A percentile compares a stretch with the other conserved stretches of the same genome.
Evolutionary conservation across 1,284 basidiomycete species (phyloP).

Genomic region (Vanrija pseudolonga): DNA sequence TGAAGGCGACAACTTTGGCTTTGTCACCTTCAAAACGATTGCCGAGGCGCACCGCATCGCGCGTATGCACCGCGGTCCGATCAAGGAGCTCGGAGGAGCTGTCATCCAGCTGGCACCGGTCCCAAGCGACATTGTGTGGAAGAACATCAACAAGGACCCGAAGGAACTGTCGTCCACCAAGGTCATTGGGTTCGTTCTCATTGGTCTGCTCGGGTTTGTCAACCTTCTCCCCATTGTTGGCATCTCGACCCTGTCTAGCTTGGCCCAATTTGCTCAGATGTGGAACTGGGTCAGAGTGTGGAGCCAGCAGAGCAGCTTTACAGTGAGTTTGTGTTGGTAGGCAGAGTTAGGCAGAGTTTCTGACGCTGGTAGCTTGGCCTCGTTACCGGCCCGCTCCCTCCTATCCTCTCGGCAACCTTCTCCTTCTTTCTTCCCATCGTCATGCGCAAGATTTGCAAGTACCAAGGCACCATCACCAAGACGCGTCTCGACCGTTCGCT

Average conservation of each 20-base stretch:
- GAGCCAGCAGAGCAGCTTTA: conserved; percentile 34
- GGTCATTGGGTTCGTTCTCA: conserved; percentile 68
- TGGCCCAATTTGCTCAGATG: conserved; percentile 48
- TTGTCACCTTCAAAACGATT: conserved; percentile 88
- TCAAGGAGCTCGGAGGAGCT: conserved; percentile 47
- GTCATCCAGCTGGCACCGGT: conserved; percentile 39
- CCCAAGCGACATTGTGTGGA: conserved; percentile 63
- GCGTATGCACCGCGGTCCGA: conserved; percentile 38
- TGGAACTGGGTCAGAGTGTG: neutral
- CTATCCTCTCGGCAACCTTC: conserved; percentile 79
- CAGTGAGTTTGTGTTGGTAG: conserved; percentile 20
- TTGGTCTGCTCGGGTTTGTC: conserved; percentile 75
- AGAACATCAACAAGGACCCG: conserved; percentile 73
- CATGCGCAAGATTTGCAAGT: conserved; percentile 78
- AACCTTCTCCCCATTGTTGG: conserved; percentile 74
- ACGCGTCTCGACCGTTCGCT: conserved; percentile 81
- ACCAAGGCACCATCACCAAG: conserved; percentile 64
- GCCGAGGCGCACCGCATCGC: conserved; percentile 65
- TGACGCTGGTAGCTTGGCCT: conserved; percentile 72
- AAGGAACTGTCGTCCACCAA: conserved; percentile 64
- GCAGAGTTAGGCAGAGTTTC: neutral
- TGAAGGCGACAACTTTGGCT: conserved; percentile 79
- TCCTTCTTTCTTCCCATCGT: conserved; percentile 80
- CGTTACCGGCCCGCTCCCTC: conserved; percentile 82
- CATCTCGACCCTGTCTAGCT: conserved; percentile 75